phyloP scores from a whole-genome alignment of 2,329 filamentous ascomycete genomes.

The Fusarium fracticaudum region DNA sequence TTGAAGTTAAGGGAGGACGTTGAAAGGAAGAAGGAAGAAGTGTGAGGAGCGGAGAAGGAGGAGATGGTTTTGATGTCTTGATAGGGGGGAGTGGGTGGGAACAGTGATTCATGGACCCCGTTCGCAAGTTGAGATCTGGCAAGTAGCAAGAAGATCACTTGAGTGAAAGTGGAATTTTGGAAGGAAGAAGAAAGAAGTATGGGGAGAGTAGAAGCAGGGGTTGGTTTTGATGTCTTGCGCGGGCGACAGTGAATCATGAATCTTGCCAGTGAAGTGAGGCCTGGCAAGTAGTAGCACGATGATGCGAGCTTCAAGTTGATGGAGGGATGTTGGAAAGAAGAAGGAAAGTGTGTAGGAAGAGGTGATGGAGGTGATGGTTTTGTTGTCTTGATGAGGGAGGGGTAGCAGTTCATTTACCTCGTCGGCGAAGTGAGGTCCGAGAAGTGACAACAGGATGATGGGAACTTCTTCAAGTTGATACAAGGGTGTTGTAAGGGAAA shows the following conservation, averaged over 20 bases:
- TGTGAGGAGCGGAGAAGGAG: not conserved
- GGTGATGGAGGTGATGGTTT: not conserved
- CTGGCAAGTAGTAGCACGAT: not conserved
- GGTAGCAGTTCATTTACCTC: not conserved
- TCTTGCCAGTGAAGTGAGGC: not conserved
- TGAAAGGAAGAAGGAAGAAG: not conserved
- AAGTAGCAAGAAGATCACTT: not conserved
- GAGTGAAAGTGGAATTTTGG: no score
- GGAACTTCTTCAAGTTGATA: not conserved
- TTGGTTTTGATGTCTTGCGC: not conserved
- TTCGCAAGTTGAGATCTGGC: not conserved
- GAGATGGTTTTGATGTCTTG: not conserved
- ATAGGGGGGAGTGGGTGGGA: not conserved
- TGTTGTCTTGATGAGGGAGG: not conserved
- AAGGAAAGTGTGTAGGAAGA: not conserved
- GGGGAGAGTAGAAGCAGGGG: not conserved
- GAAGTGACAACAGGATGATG: not conserved
- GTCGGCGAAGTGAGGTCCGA: not conserved
- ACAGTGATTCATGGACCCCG: not conserved
- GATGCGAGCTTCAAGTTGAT: not conserved
- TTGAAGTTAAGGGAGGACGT: not conserved
- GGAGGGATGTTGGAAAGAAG: not conserved
- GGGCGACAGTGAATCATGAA: not conserved
- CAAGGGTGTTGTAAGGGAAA: not conserved
- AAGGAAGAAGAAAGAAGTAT: not conserved